A percentile compares a stretch with the other conserved stretches of the same genome.
Evolutionary conservation across 495 filamentous ascomycete species (phyloP).

Genomic region (Cercophora samala): DNA sequence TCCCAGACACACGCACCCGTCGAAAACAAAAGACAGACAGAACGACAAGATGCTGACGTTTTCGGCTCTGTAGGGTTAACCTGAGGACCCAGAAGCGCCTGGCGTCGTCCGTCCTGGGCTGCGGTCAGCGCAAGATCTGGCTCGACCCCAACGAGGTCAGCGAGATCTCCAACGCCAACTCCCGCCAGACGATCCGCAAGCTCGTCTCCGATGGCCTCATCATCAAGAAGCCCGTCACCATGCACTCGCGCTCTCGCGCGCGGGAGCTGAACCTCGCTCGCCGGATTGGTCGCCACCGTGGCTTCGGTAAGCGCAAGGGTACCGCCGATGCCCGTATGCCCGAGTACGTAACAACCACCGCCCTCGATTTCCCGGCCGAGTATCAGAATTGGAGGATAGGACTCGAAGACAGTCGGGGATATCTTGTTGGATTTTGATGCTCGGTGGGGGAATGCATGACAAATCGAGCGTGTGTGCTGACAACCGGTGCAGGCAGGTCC

Average conservation of each 20-base stretch:
- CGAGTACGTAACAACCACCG: slow-evolving; percentile 59
- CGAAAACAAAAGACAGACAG: background rate
- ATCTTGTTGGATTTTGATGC: slow-evolving; percentile 9
- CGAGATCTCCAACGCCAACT: slow-evolving; percentile 99
- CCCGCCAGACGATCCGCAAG: slow-evolving; percentile 99
- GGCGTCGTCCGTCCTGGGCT: slow-evolving; percentile 94
- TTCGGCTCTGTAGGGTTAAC: slow-evolving; percentile 74
- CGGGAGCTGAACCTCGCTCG: slow-evolving; percentile 86
- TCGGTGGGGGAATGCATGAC: background rate
- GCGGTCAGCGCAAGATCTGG: slow-evolving; percentile 99
- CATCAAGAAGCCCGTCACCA: slow-evolving; percentile 99
- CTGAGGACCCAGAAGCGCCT: slow-evolving; percentile 99
- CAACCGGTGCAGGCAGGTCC: slow-evolving; percentile 65
- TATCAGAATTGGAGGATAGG: background rate
- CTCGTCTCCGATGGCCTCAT: slow-evolving; percentile 99
- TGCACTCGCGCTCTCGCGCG: slow-evolving; percentile 96
- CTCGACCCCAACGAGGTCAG: slow-evolving; percentile 98
- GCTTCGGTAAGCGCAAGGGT: slow-evolving; percentile 99
- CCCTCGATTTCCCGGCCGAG: slow-evolving; percentile 6
- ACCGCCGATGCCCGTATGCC: slow-evolving; percentile 99
- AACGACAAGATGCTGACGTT: slow-evolving; percentile 37
- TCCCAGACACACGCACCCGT: too few relatives aligned
- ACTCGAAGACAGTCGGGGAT: background rate
- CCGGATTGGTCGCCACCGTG: slow-evolving; percentile 91
- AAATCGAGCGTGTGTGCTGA: slow-evolving; percentile 24